These are phyloP conservation scores for Davidsoniella virescens DNA, from an alignment of 2,329 filamentous ascomycete genomes.

Conservation along the genomic window DNA sequence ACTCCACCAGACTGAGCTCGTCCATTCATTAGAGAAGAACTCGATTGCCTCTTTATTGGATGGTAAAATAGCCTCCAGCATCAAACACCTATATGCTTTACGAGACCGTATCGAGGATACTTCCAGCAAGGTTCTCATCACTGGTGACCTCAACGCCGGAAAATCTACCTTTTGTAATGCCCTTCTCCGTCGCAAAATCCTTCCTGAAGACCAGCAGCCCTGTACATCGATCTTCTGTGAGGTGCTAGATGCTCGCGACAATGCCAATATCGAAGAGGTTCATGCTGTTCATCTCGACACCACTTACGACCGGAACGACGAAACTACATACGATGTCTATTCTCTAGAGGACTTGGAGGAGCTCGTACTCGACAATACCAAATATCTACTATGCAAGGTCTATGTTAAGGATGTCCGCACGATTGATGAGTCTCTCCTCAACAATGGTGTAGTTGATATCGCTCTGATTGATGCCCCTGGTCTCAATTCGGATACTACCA, in stretches of 20 bases:
- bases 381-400: conserved; percentile 89
- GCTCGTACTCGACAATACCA: conserved; percentile 75
- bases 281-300: conserved; percentile 78
- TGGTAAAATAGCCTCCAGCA: conserved; percentile 84
- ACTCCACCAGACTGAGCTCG: conserved; percentile 72
- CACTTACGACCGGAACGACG: conserved; percentile 74
- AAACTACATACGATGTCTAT: conserved; percentile 86
- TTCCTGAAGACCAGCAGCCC: conserved; percentile 94
- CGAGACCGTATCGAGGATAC: conserved; percentile 94
- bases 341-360: conserved; percentile 62
- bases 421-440: conserved; percentile 84
- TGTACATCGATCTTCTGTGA: conserved; percentile 98
- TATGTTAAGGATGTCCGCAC: conserved; percentile 82
- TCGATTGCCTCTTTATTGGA: conserved; percentile 84
- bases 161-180: conserved; percentile 99
- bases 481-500: conserved; percentile 86
- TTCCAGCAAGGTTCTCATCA: conserved; percentile 89
- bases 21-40: conserved; percentile 83
- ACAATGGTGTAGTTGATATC: conserved; percentile 96
- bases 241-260: conserved; percentile 81
- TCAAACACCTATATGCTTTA: conserved; percentile 73
- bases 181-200: conserved; percentile 74
- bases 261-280: conserved; percentile 81
- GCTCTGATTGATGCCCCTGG: conserved; percentile 93
- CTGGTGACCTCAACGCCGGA: conserved; percentile 88